Conservation (phyloP, 2,329 filamentous ascomycete genomes). For the Chaetothyriales sp. region DNA sequence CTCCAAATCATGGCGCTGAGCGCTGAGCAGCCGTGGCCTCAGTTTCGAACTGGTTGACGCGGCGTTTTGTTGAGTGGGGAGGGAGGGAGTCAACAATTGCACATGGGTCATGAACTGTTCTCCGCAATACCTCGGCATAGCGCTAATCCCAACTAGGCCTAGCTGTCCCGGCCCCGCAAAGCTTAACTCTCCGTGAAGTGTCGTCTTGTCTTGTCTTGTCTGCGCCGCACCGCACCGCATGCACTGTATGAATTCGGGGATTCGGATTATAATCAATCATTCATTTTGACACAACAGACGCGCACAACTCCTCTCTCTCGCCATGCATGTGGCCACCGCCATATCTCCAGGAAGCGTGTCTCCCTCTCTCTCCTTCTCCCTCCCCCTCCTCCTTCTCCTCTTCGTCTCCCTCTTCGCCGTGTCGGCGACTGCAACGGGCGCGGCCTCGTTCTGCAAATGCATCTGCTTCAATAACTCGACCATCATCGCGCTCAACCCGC, state of each 20-base stretch:
- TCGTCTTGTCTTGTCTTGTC: neutral
- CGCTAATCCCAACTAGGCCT: neutral
- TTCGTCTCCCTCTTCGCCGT: slow-evolving; percentile 1
- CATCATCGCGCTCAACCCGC: slow-evolving; percentile 47
- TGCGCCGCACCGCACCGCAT: too few species aligned
- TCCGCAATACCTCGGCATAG: neutral
- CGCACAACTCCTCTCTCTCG: neutral
- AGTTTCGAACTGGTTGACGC: too few species aligned
- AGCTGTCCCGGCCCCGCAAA: neutral
- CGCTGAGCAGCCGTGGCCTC: too few species aligned
- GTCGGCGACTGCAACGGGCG: slow-evolving; percentile 23
- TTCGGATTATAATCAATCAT: neutral
- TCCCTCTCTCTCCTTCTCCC: slow-evolving; percentile 1
- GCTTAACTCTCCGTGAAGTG: neutral
- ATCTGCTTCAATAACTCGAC: slow-evolving; percentile 53
- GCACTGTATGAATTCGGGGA: neutral
- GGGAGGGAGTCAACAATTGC: neutral
- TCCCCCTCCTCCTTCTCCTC: slow-evolving; percentile 2
- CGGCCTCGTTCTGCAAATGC: slow-evolving; percentile 57
- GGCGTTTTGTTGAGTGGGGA: neutral
- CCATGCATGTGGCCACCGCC: neutral
- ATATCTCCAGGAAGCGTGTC: neutral
- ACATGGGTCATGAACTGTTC: neutral
- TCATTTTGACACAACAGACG: neutral
- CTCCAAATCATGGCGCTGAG: too few species aligned